Base-by-base conservation (phyloP, 257 asterid species). In the Solanum ossicruentum region DNA sequence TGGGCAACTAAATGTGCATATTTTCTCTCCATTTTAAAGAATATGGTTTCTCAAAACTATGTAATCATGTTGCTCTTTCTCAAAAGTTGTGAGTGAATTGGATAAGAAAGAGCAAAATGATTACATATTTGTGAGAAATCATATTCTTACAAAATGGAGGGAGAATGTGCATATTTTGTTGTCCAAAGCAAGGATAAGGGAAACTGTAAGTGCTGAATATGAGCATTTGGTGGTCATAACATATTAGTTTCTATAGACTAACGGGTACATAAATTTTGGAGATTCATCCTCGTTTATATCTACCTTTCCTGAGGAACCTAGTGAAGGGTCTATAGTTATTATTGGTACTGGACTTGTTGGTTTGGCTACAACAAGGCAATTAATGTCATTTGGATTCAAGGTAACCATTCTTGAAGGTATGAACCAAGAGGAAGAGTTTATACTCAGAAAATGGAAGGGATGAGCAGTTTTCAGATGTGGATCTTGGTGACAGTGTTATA, bases 381-480 rank as follows among this genome's bases (percentile, higher is more conserved):
- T 94, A 65, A 88, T 85, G 90, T 88, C 96, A 3, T 94, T 94
- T 88, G 96, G 98, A 55, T 93, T 91, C 87, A 91, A 92, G 89
- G 98, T 94, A 63, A 54, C 82, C 36, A 86, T 94, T 75, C 93
- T 93, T 28, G 96, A 94, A 88, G 97, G 95, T 72, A 91, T 95
- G 88, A 85, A 28, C 96, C 97, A 1, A 97, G 98, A 81, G 98
- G 98, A 23, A 92, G 98, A 88, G 96, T 94, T 82, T 94, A 93
- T 87, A 92, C 98, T 26, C 92, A 94, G 86, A 93, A 89, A 85
- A 90, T 94, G 93, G 96, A 92, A 12, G 86, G 72, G 61, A 86
- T 87, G 77, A 93, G 91, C 32, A 80, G 12, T 89, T 85, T 26
- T 92, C 95, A 12, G 90, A 92, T 26, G 96, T 92, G 72, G 97